Percentiles rank a stretch among this genome's conserved stretches.
Evolutionary conservation across 2,329 filamentous ascomycete genomes (phyloP).

Genomic region (Seiridium cupressi): DNA sequence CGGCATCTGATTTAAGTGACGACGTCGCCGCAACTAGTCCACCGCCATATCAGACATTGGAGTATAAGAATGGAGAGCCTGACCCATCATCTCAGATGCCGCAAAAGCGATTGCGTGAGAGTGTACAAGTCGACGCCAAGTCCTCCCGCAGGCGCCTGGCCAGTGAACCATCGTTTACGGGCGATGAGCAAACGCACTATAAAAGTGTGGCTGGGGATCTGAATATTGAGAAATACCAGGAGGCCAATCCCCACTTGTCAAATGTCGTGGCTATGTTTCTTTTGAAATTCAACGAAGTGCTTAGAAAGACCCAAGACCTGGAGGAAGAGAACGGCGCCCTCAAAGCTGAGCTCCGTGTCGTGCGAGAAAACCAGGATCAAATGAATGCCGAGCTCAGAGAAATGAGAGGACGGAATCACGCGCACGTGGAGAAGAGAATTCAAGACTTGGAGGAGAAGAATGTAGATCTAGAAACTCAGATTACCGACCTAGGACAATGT

Average conservation of each 20-base stretch:
- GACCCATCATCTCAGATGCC: neutral
- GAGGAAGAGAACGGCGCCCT: slow-evolving; percentile 4
- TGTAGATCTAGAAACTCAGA: neutral
- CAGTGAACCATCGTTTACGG: neutral
- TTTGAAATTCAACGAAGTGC: slow-evolving; percentile 8
- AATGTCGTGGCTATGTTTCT: slow-evolving; percentile 5
- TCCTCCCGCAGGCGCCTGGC: slow-evolving; percentile 4
- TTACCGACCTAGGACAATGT: neutral
- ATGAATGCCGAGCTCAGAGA: slow-evolving; percentile 3
- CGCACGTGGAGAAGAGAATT: neutral
- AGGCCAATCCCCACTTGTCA: neutral
- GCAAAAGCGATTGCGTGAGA: slow-evolving; percentile 2
- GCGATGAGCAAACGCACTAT: neutral
- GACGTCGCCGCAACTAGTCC: neutral
- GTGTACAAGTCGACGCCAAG: neutral
- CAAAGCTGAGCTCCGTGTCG: neutral
- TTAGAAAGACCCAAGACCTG: neutral
- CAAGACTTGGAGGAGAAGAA: neutral
- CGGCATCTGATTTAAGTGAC: neutral
- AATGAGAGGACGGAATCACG: neutral
- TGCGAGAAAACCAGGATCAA: slow-evolving; percentile 4
- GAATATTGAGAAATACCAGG: neutral
- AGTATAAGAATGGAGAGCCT: neutral
- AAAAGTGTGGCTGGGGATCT: neutral
- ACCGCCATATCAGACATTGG: neutral